Conservation (phyloP, 805 yeast genomes). For the Ogataea ganodermae region DNA sequence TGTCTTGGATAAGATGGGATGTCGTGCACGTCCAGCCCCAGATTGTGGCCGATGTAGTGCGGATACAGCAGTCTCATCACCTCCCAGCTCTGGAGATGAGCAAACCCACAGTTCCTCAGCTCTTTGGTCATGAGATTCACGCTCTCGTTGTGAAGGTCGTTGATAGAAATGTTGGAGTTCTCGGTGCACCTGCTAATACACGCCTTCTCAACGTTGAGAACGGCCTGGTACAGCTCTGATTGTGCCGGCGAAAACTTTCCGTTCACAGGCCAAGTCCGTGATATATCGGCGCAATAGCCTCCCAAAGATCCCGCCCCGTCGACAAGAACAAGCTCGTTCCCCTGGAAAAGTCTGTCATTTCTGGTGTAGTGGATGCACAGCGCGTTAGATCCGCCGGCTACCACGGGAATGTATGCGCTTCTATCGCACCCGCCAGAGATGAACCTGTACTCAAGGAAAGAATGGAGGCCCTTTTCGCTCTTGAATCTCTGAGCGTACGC, state of each 20-base stretch:
- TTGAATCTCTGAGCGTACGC: conserved; percentile 70
- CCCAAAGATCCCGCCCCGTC: conserved; percentile 96
- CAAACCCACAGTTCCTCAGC: conserved; percentile 71
- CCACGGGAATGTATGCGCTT: conserved; percentile 92
- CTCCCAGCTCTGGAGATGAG: conserved; percentile 50
- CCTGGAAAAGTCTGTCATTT: conserved; percentile 78
- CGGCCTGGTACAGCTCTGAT: conserved; percentile 84
- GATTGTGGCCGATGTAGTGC: conserved; percentile 93
- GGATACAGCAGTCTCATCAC: conserved; percentile 70
- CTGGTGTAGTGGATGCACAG: conserved; percentile 91
- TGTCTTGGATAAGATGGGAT: conserved; percentile 64
- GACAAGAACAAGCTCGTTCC: conserved; percentile 77
- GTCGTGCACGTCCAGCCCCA: conserved; percentile 92
- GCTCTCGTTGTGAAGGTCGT: conserved; percentile 75
- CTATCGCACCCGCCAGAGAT: conserved; percentile 86
- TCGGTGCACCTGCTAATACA: conserved; percentile 74
- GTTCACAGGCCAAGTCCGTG: conserved; percentile 92
- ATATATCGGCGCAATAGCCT: conserved; percentile 94
- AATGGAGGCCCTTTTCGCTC: conserved; percentile 76
- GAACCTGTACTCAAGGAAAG: conserved; percentile 81
- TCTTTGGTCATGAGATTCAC: conserved; percentile 60
- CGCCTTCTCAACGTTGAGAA: conserved; percentile 74
- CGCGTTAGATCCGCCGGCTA: conserved; percentile 91
- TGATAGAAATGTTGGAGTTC: conserved; percentile 52
- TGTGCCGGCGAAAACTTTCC: conserved; percentile 78